Percentiles rank a stretch among this genome's conserved stretches.
Conservation (phyloP, 2,329 filamentous ascomycete species). For the Aspergillus brunneoviolaceus region DNA sequence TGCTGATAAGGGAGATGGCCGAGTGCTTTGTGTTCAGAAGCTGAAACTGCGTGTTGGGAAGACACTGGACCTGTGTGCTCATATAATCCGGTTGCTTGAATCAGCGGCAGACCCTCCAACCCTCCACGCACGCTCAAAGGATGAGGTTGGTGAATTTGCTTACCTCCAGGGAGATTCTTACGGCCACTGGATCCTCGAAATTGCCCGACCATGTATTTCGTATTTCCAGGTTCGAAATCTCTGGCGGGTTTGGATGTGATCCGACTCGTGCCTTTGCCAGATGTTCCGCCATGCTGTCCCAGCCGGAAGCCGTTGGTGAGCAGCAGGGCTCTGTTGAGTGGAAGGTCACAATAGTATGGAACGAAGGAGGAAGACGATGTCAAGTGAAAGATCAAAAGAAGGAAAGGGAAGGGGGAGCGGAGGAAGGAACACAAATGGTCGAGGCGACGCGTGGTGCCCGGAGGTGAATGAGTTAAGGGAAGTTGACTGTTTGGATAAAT, state of each 20-base stretch:
- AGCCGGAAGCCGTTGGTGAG: not conserved
- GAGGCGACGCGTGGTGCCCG: not conserved
- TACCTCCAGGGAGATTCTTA: slow-evolving; percentile 35
- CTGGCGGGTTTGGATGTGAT: slow-evolving; percentile 9
- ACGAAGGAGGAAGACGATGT: not conserved
- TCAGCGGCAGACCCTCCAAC: not conserved
- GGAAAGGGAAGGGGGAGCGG: not conserved
- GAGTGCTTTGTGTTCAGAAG: slow-evolving; percentile 22
- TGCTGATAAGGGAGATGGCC: slow-evolving; percentile 13
- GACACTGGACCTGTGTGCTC: slow-evolving; percentile 23
- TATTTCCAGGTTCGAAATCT: slow-evolving; percentile 32
- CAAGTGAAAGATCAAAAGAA: not conserved
- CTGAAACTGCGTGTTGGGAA: slow-evolving; percentile 22
- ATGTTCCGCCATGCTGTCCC: slow-evolving; percentile 4
- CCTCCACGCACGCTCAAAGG: not conserved
- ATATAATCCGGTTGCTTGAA: not conserved
- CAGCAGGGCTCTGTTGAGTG: not conserved
- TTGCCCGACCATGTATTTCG: slow-evolving; percentile 34
- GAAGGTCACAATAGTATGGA: not conserved
- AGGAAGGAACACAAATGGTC: not conserved
- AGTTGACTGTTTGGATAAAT: not conserved
- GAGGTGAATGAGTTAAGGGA: not conserved
- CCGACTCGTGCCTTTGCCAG: not conserved
- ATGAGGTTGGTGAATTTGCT: not conserved
- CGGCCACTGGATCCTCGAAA: slow-evolving; percentile 21